These are phyloP conservation scores for Hymenoscyphus repandus DNA, from an alignment of 2,329 filamentous ascomycete species.

Conservation along the genomic window DNA sequence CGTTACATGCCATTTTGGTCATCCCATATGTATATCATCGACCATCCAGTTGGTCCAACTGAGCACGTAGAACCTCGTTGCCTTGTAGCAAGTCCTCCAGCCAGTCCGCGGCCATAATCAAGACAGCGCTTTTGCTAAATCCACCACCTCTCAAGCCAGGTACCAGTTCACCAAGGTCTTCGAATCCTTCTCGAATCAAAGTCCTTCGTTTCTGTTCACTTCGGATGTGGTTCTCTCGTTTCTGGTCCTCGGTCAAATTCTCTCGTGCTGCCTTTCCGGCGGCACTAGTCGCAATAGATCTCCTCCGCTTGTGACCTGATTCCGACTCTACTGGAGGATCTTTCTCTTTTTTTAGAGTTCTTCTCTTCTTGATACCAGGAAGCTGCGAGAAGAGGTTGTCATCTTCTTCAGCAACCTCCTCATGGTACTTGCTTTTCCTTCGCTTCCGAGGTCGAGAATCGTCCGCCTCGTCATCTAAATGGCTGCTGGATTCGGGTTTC, in stretches of 20 bases:
- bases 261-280: conserved; percentile 46
- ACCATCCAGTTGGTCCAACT: conserved; percentile 43
- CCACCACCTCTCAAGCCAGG: conserved; percentile 69
- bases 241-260: conserved; percentile 71
- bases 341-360: conserved; percentile 26
- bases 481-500: conserved; percentile 15
- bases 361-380: conserved; percentile 29
- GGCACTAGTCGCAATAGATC: conserved; percentile 36
- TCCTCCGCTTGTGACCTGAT: conserved; percentile 40
- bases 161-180: conserved; percentile 71
- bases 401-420: conserved; percentile 40
- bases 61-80: conserved; percentile 56
- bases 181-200: conserved; percentile 74
- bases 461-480: conserved; percentile 29
- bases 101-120: conserved; percentile 72
- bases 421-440: conserved; percentile 49
- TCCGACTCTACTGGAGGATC: conserved; percentile 21
- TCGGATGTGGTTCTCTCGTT: conserved; percentile 78
- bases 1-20: background rate
- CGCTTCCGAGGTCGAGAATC: conserved; percentile 45
- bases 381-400: conserved; percentile 33
- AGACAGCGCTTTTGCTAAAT: conserved; percentile 77
- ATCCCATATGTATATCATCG: conserved; percentile 4
- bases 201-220: conserved; percentile 84
- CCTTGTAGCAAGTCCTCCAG: conserved; percentile 67